A percentile compares a stretch with the other conserved stretches of the same genome.
These are phyloP conservation scores for Diplocarpon rosae DNA, from an alignment of 2,329 filamentous ascomycete species.

Conservation along the genomic window DNA sequence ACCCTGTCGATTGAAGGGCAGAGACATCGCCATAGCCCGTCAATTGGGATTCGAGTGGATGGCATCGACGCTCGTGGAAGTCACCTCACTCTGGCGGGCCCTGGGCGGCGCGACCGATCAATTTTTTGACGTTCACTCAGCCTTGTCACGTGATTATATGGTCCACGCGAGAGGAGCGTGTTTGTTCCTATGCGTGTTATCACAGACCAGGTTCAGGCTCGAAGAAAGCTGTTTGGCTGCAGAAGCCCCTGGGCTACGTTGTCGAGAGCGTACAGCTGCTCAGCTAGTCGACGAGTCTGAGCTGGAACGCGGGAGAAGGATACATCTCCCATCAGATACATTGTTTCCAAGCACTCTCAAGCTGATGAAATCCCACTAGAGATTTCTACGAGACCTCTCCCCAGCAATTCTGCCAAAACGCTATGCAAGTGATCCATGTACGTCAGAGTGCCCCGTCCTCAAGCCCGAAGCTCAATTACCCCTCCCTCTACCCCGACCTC, in stretches of 20 bases:
- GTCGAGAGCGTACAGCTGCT: too few species aligned
- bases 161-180: too few species aligned
- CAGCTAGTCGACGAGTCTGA: too few species aligned
- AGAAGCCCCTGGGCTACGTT: too few species aligned
- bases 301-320: too few species aligned
- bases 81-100: neutral
- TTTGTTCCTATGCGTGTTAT: too few species aligned
- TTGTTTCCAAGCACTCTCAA: neutral
- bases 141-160: neutral
- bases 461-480: conserved; percentile 9
- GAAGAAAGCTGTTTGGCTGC: too few species aligned
- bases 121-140: neutral
- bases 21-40: conserved; percentile 54
- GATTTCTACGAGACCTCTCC: neutral
- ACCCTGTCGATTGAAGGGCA: conserved; percentile 43
- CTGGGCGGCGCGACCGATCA: too few species aligned
- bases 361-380: neutral
- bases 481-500: conserved; percentile 22
- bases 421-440: neutral
- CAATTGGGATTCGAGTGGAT: conserved; percentile 30
- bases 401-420: neutral
- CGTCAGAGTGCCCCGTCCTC: neutral
- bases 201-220: too few species aligned
- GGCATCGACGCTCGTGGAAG: conserved; percentile 23
- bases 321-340: too few species aligned